Percentiles rank a stretch among this genome's conserved stretches.
Conservation (phyloP, 2,329 filamentous ascomycete species). For the Paecilomyces fulvus region DNA sequence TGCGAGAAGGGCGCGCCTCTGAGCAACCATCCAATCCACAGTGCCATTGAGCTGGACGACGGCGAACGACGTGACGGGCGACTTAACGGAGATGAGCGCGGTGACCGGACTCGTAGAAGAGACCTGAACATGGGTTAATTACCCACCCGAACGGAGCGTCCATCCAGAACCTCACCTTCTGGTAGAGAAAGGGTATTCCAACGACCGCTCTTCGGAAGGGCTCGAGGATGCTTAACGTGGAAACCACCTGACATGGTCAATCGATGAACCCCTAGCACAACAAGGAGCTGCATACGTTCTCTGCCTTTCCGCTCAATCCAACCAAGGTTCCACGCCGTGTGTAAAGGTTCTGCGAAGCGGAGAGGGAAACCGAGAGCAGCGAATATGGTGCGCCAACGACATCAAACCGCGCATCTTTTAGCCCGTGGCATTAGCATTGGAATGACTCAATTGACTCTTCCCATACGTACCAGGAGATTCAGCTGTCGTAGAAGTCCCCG, state of each 20-base stretch:
- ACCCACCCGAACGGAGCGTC: not conserved
- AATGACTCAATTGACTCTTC: not conserved
- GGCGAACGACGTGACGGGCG: conserved; percentile 75
- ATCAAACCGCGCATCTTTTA: conserved; percentile 82
- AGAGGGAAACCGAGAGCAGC: conserved; percentile 83
- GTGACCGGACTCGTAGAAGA: conserved; percentile 81
- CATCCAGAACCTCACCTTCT: conserved; percentile 41
- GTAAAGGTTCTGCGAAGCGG: conserved; percentile 87
- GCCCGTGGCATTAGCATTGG: not conserved
- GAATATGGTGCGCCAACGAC: conserved; percentile 88
- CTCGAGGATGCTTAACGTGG: conserved; percentile 77
- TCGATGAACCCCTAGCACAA: not conserved
- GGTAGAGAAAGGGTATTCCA: conserved; percentile 91
- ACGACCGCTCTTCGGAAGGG: conserved; percentile 71
- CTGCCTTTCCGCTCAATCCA: conserved; percentile 77
- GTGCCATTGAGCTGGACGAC: conserved; percentile 86
- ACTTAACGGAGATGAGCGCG: conserved; percentile 80
- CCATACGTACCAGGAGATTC: conserved; percentile 32
- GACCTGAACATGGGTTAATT: conserved; percentile 43
- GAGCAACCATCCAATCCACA: conserved; percentile 88
- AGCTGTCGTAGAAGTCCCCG: conserved; percentile 29
- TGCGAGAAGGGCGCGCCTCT: conserved; percentile 80
- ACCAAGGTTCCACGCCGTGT: conserved; percentile 87
- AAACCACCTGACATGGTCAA: conserved; percentile 59
- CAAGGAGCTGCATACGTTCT: conserved; percentile 59